Conservation (phyloP, 2,329 filamentous ascomycete species). For the Capronia americana region DNA sequence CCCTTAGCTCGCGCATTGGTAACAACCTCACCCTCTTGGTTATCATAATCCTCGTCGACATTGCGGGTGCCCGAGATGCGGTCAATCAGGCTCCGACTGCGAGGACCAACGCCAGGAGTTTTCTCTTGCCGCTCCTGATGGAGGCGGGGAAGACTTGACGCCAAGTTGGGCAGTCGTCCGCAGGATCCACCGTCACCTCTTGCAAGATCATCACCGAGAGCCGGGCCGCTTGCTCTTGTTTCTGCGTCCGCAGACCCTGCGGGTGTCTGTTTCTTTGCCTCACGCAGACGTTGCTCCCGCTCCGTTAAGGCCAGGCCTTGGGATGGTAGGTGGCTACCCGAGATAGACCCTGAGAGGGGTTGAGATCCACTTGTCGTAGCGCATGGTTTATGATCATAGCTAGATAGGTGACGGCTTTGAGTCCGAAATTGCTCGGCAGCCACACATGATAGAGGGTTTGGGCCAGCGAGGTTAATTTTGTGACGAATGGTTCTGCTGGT, state of each 20-base stretch:
- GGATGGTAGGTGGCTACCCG: neutral
- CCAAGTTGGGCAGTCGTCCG: neutral
- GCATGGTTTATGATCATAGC: neutral
- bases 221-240: conserved; percentile 16
- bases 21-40: neutral
- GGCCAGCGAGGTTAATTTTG: neutral
- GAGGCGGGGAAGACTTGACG: neutral
- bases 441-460: conserved; percentile 21
- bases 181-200: conserved; percentile 21
- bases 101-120: neutral
- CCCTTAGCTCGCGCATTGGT: neutral
- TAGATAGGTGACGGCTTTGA: conserved; percentile 19
- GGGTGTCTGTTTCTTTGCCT: neutral
- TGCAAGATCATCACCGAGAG: conserved; percentile 7
- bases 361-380: neutral
- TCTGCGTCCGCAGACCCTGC: neutral
- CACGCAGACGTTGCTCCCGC: conserved; percentile 15
- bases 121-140: neutral
- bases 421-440: conserved; percentile 26
- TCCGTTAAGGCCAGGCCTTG: conserved; percentile 4
- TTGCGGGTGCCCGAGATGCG: neutral
- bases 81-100: neutral
- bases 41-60: neutral
- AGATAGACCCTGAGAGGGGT: neutral
- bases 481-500: conserved; percentile 10